phyloP scores from a whole-genome alignment of 148 eudicot genomes.

The Amaranthus palmeri region DNA sequence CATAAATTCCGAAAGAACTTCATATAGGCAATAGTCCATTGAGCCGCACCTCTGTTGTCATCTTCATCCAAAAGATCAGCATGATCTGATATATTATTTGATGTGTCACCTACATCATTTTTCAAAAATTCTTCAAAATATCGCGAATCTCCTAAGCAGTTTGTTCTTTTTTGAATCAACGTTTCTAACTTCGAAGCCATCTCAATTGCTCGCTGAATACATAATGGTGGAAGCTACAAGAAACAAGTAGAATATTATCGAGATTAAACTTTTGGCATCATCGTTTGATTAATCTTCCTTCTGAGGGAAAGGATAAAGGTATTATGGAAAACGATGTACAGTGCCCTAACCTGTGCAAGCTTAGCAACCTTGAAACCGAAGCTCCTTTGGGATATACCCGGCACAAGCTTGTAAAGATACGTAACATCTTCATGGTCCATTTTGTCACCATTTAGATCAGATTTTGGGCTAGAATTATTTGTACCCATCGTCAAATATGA shows the following conservation, averaged over 20 bases:
- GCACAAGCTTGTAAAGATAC: conserved; percentile 84
- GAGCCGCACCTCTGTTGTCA: conserved; percentile 18
- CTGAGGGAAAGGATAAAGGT: not conserved
- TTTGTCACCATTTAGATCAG: conserved; percentile 16
- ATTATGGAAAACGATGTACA: not conserved
- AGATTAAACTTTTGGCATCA: not conserved
- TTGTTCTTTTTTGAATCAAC: conserved; percentile 44
- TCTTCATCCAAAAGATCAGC: conserved; percentile 8
- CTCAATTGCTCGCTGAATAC: conserved; percentile 53
- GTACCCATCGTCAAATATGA: conserved; percentile 64
- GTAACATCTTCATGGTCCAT: conserved; percentile 55
- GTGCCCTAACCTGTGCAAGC: conserved; percentile 79
- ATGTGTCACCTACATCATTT: conserved; percentile 14
- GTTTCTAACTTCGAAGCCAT: conserved; percentile 73
- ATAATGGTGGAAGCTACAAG: conserved; percentile 69
- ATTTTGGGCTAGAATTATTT: conserved; percentile 13
- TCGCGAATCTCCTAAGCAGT: conserved; percentile 10
- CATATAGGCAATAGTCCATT: conserved; percentile 21
- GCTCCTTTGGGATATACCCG: conserved; percentile 83
- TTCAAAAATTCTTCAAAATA: conserved; percentile 7
- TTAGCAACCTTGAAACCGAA: conserved; percentile 95
- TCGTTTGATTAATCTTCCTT: not conserved
- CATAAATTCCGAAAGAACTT: conserved; percentile 42
- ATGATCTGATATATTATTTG: conserved; percentile 11
- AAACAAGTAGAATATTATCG: conserved; percentile 1